Evolutionary conservation across 306 rosid species (phyloP).

Genomic region (Carpinus viminea): DNA sequence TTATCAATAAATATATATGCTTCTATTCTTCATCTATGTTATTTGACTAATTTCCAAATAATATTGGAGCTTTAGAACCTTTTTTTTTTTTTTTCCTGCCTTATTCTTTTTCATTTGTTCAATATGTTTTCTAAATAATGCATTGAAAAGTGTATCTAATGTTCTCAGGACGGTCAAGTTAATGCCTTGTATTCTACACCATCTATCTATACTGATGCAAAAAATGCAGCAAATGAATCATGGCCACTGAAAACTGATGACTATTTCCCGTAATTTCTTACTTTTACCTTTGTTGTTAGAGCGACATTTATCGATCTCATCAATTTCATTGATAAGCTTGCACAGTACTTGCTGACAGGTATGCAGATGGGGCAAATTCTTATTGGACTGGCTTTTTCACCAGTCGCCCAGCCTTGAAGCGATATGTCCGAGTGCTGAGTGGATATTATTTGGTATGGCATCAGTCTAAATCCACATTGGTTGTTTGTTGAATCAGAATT

Average conservation of each 20-base stretch:
- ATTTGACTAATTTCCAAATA: neutral
- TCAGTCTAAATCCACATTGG: neutral
- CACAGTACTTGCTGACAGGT: slow-evolving; percentile 47
- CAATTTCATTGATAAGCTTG: slow-evolving; percentile 16
- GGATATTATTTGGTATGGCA: slow-evolving; percentile 82
- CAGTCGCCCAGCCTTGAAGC: slow-evolving; percentile 74
- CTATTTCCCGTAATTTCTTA: slow-evolving; percentile 77
- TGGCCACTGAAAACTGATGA: slow-evolving; percentile 93
- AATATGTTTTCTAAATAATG: slow-evolving; percentile 9
- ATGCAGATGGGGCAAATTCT: slow-evolving; percentile 63
- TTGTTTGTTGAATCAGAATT: slow-evolving; percentile 3
- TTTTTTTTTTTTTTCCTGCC: neutral
- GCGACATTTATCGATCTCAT: slow-evolving; percentile 1
- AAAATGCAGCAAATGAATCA: slow-evolving; percentile 68
- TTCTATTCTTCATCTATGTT: neutral
- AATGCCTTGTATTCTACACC: slow-evolving; percentile 96
- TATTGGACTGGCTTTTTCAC: slow-evolving; percentile 92
- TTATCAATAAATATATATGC: no score
- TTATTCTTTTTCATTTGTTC: neutral
- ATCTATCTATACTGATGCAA: slow-evolving; percentile 75
- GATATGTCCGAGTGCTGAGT: slow-evolving; percentile 69
- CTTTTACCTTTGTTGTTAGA: neutral
- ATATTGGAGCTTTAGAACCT: neutral
- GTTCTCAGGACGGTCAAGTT: slow-evolving; percentile 75
- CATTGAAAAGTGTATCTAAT: slow-evolving; percentile 23